Conservation (phyloP, 2,329 filamentous ascomycete species). For the Verticillium alfalfae region DNA sequence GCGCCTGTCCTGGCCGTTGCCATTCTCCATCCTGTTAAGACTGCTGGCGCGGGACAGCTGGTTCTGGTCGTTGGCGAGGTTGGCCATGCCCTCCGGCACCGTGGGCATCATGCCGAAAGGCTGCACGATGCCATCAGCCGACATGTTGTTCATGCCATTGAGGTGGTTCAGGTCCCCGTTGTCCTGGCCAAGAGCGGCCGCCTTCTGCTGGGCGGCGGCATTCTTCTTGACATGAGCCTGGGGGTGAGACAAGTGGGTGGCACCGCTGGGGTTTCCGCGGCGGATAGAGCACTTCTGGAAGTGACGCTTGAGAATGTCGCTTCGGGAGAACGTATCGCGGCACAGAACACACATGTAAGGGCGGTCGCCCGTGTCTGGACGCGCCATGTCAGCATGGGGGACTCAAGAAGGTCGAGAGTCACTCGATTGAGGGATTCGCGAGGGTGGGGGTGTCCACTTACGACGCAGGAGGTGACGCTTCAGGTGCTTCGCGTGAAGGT, state of each 20-base stretch:
- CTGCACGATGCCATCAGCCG: slow-evolving; percentile 51
- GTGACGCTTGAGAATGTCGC: slow-evolving; percentile 97
- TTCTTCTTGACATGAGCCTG: slow-evolving; percentile 83
- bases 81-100: slow-evolving; percentile 53
- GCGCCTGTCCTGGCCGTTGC: slow-evolving; percentile 50
- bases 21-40: slow-evolving; percentile 52
- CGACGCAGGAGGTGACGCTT: slow-evolving; percentile 94
- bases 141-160: slow-evolving; percentile 55
- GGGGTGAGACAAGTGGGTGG: slow-evolving; percentile 89
- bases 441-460: slow-evolving; percentile 50
- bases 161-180: slow-evolving; percentile 53
- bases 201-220: slow-evolving; percentile 51
- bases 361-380: slow-evolving; percentile 86
- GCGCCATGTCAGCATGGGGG: slow-evolving; percentile 3
- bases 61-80: slow-evolving; percentile 54
- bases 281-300: slow-evolving; percentile 99
- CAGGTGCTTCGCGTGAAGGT: slow-evolving; percentile 93
- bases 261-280: slow-evolving; percentile 90
- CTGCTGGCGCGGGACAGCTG: slow-evolving; percentile 58
- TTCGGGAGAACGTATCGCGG: slow-evolving; percentile 95
- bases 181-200: slow-evolving; percentile 43
- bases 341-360: slow-evolving; percentile 98
- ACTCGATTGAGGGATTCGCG: slow-evolving; percentile 8
- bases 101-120: slow-evolving; percentile 51
- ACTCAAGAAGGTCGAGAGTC: background rate